Evolutionary conservation across 805 yeast genomes (phyloP).

Genomic region (Saturnispora mendoncae): DNA sequence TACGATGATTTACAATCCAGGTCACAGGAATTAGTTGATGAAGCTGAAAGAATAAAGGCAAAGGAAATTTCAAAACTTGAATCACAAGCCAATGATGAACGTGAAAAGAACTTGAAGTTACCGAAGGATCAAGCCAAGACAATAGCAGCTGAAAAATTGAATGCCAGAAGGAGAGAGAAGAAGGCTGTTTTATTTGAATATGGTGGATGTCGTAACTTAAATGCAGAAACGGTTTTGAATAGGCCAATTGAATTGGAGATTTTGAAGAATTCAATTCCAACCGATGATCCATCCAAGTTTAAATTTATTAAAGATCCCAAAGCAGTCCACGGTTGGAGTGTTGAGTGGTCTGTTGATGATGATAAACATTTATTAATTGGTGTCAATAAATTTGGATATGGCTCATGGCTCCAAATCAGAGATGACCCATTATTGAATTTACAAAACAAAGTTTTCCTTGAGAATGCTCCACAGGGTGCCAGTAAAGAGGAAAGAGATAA

Average conservation of each 20-base stretch:
- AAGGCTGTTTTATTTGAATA: conserved; percentile 86
- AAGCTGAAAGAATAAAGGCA: conserved; percentile 56
- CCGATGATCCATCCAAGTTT: conserved; percentile 51
- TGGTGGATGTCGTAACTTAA: conserved; percentile 76
- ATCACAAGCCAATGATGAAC: conserved; percentile 48
- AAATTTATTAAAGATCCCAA: conserved; percentile 57
- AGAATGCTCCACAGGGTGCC: conserved; percentile 29
- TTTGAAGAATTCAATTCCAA: conserved; percentile 44
- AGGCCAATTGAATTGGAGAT: conserved; percentile 80
- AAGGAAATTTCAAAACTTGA: conserved; percentile 51
- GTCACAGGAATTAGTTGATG: conserved; percentile 52
- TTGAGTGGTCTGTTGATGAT: conserved; percentile 75
- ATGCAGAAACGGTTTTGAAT: conserved; percentile 78
- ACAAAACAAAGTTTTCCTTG: conserved; percentile 74
- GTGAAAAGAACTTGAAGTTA: conserved; percentile 29
- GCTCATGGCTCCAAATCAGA: conserved; percentile 88
- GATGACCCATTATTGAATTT: conserved; percentile 90
- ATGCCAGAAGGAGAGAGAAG: conserved; percentile 66
- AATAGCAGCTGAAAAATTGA: conserved; percentile 27
- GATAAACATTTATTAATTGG: conserved; percentile 86
- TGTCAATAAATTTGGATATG: conserved; percentile 87
- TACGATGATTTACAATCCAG: conserved; percentile 61
- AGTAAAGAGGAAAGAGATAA: conserved; percentile 32
- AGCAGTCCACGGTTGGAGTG: conserved; percentile 83
- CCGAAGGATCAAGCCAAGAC: conserved; percentile 20